Base-by-base conservation (phyloP, 1,284 basidiomycete species). In the Tylopilus orsonianus region DNA sequence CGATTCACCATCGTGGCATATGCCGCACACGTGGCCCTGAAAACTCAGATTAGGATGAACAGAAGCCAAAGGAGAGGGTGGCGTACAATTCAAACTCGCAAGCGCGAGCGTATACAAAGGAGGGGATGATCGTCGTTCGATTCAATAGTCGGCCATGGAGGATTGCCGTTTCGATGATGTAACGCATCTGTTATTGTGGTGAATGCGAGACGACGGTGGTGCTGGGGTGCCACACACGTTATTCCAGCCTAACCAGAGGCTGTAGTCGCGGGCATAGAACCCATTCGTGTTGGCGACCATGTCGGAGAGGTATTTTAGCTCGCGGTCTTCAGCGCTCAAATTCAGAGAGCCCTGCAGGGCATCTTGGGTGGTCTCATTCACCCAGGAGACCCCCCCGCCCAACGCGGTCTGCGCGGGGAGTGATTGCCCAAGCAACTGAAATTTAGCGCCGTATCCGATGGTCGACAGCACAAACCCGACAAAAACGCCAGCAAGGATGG, bases 1-100 rank as follows among this genome's bases (percentile, higher is more conserved):
- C 70, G 61, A 35, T 75, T 74, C 36, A 74, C 72, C 69, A 72
- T 71, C 3, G 59, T 59, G 8, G 66, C 67, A 48, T 65, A 69
- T 3, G 66, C 60, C n/a, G 64, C 61, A 51, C 71, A 72, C 1
- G 62, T 61, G n/a, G 46, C 37, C 8, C 66, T 65, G 29, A 4
- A 39, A 5, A 22, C n/a, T n/a, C n/a, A 19, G 14, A 2, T 56
- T 26, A 47, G 45, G 30, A 46, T 3, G 33, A 7, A 32, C 8
- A 24, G 27, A 12, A 6, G 1, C 12, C 8, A 4, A 19, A 43
- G 32, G 12, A 13, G 40, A 16, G 7, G 13, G 26, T 35, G n/a
- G n/a, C 68, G n/a, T 41, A 65, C 64, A 57, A 48, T 20, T 70
- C 63, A 23, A 66, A 71, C 43, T 71, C 72, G 53, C 74, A 74